Evolutionary conservation across 129 eudicot genomes (phyloP), one percentile per base, ranked within the genome.

Genomic region (Sambucus nigra): DNA sequence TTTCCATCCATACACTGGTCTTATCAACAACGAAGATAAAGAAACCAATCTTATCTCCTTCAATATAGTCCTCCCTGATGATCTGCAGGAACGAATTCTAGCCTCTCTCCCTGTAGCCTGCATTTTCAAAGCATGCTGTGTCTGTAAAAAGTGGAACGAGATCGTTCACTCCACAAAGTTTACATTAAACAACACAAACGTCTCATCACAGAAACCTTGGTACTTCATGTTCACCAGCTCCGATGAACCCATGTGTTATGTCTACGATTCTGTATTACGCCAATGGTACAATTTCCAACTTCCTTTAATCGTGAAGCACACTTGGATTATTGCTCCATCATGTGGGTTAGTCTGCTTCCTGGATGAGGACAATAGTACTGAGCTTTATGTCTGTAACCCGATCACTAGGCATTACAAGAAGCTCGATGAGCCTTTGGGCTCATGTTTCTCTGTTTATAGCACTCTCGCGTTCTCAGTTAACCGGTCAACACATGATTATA

Each of bases 221-320:
- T 75, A 80, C 67, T 80, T 71, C 74, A 71, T 76, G 82, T 75
- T 75, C 67, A 55, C 73, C 4, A 57, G 79, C 64, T 61, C 64
- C 7, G 24, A 33, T 26, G 74, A 71, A 20, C 74, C 73, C 1
- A 5, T 28, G 4, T 76, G 82, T 15, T 58, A 46, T 57, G 56
- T 72, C 14, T 80, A 75, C 27, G 82, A 80, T 62, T 60, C 87
- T 18, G 68, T 65, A 20, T 58, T 54, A 13, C 44, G 55, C 7
- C 66, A 68, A 42, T 76, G 82, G 82, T 71, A 68, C 61, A 61
- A 54, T 32, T 76, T 71, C 35, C 70, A 72, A 28, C 65, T 80
- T 60, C 82, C 82, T 5, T 68, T 63, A 21, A 20, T 61, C 51
- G 70, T 67, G 7, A 63, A 59, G 25, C 68, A 73, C 65, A 64